Evolutionary conservation across 1,284 basidiomycete genomes (phyloP), one percentile per base, ranked within the genome.

Genomic region (Heterobasidion occidentale): DNA sequence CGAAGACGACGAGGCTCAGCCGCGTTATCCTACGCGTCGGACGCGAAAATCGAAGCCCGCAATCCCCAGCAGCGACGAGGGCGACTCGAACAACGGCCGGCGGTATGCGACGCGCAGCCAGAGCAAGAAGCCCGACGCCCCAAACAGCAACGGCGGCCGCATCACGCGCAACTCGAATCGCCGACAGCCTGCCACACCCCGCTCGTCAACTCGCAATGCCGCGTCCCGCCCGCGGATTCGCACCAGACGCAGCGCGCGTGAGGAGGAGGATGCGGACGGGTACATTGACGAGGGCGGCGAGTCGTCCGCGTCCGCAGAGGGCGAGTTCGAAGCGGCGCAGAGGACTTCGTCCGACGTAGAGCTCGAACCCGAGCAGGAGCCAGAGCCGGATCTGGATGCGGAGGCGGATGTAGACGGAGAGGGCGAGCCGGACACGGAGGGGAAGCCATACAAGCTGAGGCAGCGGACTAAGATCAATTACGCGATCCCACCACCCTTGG

Each of bases 401-500:
- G 78, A 74, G 15, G 77, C 65, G 14, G 64, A 71, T 34, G 78
- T 76, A 19, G 77, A 71, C n/a, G 71, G 66, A 53, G 83, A 83
- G 19, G 62, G 53, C 11, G 69, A 71, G 48, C 59, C 63, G 9
- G 68, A 69, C 56, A 59, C 61, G 45, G 69, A 70, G 52, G 67
- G 69, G 33, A 78, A 75, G 60, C 82, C 83, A 9, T 91, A 91
- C 62, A 65, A 80, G 1, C 72, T 91, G 20, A 74, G 87, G 34
- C 77, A 81, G 61, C 73, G 90, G 51, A 74, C 77, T 49, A 79
- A 78, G 63, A 81, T 90, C 63, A 89, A 90, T 65, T 91, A 90
- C 59, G 83, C 84, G 6, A 87, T 90, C 33, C 87, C 86, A 0
- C 88, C 87, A 0, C 84, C 86, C 0, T 71, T 90, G 17, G 88